Evolutionary conservation across 257 asterid genomes (phyloP).

Genomic region (Perilla frutescens): DNA sequence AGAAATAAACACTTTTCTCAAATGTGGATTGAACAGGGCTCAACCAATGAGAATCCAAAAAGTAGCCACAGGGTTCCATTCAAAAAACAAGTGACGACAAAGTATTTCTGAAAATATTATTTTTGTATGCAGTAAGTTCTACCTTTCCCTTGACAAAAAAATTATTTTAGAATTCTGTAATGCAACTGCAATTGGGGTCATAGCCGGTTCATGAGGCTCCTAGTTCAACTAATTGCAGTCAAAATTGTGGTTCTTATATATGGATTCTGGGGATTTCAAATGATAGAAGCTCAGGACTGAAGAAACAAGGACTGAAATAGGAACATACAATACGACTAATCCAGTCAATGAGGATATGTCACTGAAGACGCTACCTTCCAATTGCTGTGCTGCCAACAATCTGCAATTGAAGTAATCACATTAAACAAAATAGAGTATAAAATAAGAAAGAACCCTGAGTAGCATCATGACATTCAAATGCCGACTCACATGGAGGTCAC

Average conservation of each 20-base stretch:
- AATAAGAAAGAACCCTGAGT: slow-evolving; percentile 8
- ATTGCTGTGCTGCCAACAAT: slow-evolving; percentile 58
- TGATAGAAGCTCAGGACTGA: neutral
- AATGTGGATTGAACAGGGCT: neutral
- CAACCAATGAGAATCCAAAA: too few species aligned
- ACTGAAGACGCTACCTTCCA: slow-evolving; percentile 63
- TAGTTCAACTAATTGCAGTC: too few species aligned
- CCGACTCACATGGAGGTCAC: slow-evolving; percentile 69
- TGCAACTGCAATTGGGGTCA: too few species aligned
- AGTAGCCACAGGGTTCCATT: too few species aligned
- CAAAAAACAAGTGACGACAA: neutral
- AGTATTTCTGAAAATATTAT: neutral
- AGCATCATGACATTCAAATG: slow-evolving; percentile 13
- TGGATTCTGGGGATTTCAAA: neutral
- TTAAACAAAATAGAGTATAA: slow-evolving; percentile 18
- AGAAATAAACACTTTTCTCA: neutral
- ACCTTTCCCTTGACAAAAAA: too few species aligned
- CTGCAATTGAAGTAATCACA: slow-evolving; percentile 47
- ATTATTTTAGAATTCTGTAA: too few species aligned
- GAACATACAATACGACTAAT: slow-evolving; percentile 57
- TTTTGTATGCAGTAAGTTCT: too few species aligned
- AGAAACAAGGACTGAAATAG: slow-evolving; percentile 23
- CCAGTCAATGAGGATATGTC: slow-evolving; percentile 68
- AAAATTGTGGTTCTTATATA: neutral
- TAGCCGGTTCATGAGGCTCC: too few species aligned